phyloP scores from a whole-genome alignment of 116 monocot species.

The Papilionanthe hybrid region DNA sequence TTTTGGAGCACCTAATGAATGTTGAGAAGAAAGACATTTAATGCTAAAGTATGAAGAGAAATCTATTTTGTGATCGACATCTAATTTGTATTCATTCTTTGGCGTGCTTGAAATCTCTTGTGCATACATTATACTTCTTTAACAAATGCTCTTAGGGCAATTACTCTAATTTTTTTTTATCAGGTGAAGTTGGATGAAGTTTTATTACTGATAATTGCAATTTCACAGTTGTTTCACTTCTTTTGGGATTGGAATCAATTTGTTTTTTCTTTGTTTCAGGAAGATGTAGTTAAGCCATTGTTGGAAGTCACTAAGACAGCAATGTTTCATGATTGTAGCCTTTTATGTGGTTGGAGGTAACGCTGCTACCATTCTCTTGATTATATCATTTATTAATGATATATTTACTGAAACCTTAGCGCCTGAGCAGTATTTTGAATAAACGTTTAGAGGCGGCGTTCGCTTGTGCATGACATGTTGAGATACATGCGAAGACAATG shows the following conservation, averaged over 20 bases:
- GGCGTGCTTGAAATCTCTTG: neutral
- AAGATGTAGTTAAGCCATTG: constrained; percentile 90
- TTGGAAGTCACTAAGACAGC: constrained; percentile 92
- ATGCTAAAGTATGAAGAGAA: neutral
- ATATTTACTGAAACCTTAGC: neutral
- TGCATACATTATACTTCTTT: neutral
- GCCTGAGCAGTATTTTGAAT: neutral
- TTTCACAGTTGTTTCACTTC: neutral
- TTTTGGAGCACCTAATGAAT: neutral
- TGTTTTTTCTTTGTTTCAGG: constrained; percentile 38
- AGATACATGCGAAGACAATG: neutral
- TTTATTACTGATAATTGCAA: neutral
- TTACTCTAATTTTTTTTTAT: neutral
- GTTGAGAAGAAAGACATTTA: neutral
- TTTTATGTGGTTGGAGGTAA: constrained; percentile 97
- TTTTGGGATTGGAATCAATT: constrained; percentile 5
- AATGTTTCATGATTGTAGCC: constrained; percentile 93
- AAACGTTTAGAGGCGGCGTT: neutral
- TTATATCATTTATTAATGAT: neutral
- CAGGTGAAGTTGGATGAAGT: neutral
- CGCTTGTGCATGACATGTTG: neutral
- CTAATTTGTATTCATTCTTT: neutral
- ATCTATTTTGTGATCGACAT: neutral
- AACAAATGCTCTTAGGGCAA: neutral
- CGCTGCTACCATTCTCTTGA: neutral